Base-by-base conservation (phyloP, 768 basidiomycete genomes). In the Rickenella mellea region DNA sequence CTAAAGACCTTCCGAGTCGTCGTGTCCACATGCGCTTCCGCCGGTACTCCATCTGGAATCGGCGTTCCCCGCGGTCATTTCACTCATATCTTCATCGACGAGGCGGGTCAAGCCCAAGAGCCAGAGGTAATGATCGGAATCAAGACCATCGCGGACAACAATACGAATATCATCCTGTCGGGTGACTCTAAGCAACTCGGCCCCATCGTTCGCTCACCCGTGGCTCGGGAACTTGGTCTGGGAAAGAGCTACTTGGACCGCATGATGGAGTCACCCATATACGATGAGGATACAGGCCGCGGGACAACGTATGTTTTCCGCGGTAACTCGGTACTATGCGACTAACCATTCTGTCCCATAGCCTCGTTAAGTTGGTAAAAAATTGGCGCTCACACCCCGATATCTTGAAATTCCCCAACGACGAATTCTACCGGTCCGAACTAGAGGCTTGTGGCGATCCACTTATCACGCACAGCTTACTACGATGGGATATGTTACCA, bases 31-130 rank as follows among this genome's bases (percentile, higher is more conserved):
- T 80, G 78, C 53, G 48, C 75, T 8, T 71, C 75, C 0, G 78
- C 67, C 1, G 65, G 65, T 4, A 61, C 74, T 2, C 67, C 71
- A 4, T 65, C 68, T 21, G 64, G 63, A 4, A 48, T 78, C 7
- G 76, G 77, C 0, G 28, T 78, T 19, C 53, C 57, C 22, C 57
- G 66, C 9, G 79, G 78, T 0, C 74, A 78, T 52, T 82, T 73
- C 48, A 70, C 57, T 1, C 74, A 80, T 46, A 73, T 82, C n/a
- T 74, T 82, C 48, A 59, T 78, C 30, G 79, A 82, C 48, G 79
- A 82, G 46, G 79, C 76, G 5, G 78, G 77, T 0, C 78, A 82
- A 48, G 78, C 71, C 0, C 69, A 68, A 28, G 79, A 82, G 48
- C 76, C 79, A 0, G 72, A 76, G 47, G 55, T 67, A 6, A 72